Conservation (phyloP, 345 rosid species). For the Rhodamnia argentea region DNA sequence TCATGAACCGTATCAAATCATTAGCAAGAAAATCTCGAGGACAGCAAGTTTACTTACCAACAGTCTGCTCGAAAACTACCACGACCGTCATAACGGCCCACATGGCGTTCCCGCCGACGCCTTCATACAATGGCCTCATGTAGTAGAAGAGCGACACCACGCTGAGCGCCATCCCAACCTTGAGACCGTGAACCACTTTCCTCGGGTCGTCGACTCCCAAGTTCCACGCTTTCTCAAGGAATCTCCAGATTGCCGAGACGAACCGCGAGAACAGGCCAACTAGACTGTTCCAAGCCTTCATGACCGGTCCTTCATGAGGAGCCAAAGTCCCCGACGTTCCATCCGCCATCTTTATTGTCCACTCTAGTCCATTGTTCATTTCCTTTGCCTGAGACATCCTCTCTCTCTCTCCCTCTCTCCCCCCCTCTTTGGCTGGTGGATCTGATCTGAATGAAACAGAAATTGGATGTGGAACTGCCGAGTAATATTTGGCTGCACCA, state of each 20-base stretch:
- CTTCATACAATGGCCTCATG: constrained; percentile 60
- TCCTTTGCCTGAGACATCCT: constrained; percentile 15
- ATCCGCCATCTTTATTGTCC: constrained; percentile 33
- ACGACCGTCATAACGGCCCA: constrained; percentile 84
- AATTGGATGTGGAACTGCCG: neutral
- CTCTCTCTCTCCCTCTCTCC: too few relatives aligned
- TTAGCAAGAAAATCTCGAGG: neutral
- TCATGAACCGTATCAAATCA: neutral
- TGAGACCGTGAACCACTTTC: constrained; percentile 53
- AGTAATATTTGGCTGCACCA: neutral
- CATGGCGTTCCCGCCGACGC: constrained; percentile 55
- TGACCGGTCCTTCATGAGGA: constrained; percentile 7
- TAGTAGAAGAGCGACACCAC: constrained; percentile 62
- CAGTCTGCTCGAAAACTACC: constrained; percentile 53
- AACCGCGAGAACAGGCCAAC: constrained; percentile 5
- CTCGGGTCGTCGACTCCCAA: constrained; percentile 56
- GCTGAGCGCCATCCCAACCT: constrained; percentile 63
- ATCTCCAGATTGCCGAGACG: constrained; percentile 8
- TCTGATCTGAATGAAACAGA: neutral
- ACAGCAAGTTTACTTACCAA: constrained; percentile 26
- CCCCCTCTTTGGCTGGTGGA: neutral
- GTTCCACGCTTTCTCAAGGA: constrained; percentile 38
- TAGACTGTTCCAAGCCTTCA: constrained; percentile 13
- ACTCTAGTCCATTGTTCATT: constrained; percentile 14
- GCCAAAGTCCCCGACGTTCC: constrained; percentile 26